Base-by-base conservation (phyloP, 345 rosid genomes). In the Ceriops tagal region DNA sequence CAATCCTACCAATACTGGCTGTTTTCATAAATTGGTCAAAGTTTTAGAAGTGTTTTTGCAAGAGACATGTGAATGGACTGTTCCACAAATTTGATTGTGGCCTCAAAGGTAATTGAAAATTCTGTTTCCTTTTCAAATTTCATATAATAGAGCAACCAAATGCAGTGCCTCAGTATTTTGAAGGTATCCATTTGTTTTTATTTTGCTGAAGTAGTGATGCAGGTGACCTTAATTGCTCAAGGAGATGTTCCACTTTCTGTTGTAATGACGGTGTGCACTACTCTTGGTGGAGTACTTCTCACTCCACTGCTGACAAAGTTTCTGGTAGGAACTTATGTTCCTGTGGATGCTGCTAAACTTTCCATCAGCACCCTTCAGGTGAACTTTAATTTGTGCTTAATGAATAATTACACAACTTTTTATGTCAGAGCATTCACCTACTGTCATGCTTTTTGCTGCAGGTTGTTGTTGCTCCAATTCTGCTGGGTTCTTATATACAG, bases 301-400 rank as follows among this genome's bases (percentile, higher is more conserved):
- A 86, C 93, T 61, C 91, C 93, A 57, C 30, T 83, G 56, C 69
- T 88, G 76, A 88, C 84, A 35, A 80, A 72, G 76, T 53, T 80
- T 67, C 82, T 88, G 43, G 91, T 84, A 0, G 91, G 91, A 79
- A 77, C 93, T 68, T 83, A 70, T 73, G 93, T 88, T 83, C 83
- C 84, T 39, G 82, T 86, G 20, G 91, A 88, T 70, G 87, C 87
- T 53, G 39, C 85, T 73, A 76, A 74, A 61, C 88, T 88, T 65
- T 88, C 88, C 21, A 46, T 88, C 69, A 88, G 91, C 83, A 86
- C 93, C 69, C 68, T 88, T 64, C 88, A 86, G 85, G 89, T 85
- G 68, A 60, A 13, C 35, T 68, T 21, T 37, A 56, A 15, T 4
- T 34, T 37, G 28, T 58, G 30, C 53, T 39, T 55, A 30, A 30